Base-by-base conservation (phyloP, 2,329 filamentous ascomycete genomes). In the Thermomyces lanuginosus region DNA sequence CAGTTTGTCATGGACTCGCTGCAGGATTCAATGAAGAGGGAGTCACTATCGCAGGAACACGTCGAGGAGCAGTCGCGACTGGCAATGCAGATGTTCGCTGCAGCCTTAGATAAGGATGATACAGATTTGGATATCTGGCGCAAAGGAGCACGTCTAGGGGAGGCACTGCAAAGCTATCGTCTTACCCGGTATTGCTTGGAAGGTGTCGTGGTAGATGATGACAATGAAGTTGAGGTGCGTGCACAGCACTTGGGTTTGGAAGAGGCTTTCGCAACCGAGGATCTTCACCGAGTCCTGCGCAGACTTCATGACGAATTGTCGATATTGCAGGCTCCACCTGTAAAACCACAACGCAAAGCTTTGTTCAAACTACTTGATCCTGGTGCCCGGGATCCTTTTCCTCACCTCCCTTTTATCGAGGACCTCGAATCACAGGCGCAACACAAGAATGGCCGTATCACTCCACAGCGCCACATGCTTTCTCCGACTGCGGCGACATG, bases 1-100 rank as follows among this genome's bases (percentile, higher is more conserved):
- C 81, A 95, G 45, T 93, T 92, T 45, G 61, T 76, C 31, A 61
- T 98, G n/a, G 86, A 98, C 47, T 60, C 57, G 31, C 69, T 76
- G 38, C 72, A 63, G 40, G 57, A 69, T 49, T 63, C 55, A 22
- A 37, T 64, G 12, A 40, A 42, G 16, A 33, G 11, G 12, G 29
- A 11, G 19, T 32, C n/a, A 12, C 36, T 20, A 34, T 34, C 0
- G 17, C 43, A 10, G 39, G 42, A 21, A 9, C 37, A 45, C 6
- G 39, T 48, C 16, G 42, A 44, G n/a, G 49, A 53, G 5, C 44
- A 53, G 13, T 55, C 58, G 1, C 46, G 37, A 13, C 40, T 49
- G 12, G 60, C 63, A 8, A 44, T 75, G 10, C 42, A 51, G 20
- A 61, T 63, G 32, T 74, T 75, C 36, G 66, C 68, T 3, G 61